phyloP scores from a whole-genome alignment of 371 early-diverging fungal genomes.

The Dichotomocladium elegans region DNA sequence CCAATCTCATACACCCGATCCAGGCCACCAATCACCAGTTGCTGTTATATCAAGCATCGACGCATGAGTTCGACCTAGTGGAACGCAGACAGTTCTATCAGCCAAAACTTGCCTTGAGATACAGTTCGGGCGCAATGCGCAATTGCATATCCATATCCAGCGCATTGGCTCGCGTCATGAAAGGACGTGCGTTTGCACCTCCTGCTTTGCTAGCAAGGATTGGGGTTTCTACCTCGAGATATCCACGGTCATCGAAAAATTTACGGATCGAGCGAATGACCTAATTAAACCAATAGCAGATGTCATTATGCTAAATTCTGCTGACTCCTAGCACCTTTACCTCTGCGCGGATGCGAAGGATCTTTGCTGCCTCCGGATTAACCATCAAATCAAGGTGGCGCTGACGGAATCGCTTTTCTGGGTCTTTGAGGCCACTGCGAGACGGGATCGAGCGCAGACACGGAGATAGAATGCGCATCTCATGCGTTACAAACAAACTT shows the following conservation, averaged over 20 bases:
- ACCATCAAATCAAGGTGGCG: slow-evolving; percentile 89
- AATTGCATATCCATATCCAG: slow-evolving; percentile 78
- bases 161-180: slow-evolving; percentile 83
- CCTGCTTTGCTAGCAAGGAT: slow-evolving; percentile 85
- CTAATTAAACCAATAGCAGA: slow-evolving; percentile 12
- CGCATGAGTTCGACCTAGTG: too few relatives aligned
- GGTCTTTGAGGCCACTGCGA: slow-evolving; percentile 60
- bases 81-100: too few relatives aligned
- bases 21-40: slow-evolving; percentile 93
- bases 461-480: slow-evolving; percentile 77
- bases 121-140: slow-evolving; percentile 95
- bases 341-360: slow-evolving; percentile 53
- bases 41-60: slow-evolving; percentile 22
- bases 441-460: slow-evolving; percentile 84
- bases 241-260: slow-evolving; percentile 76
- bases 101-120: slow-evolving; percentile 66
- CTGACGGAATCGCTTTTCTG: slow-evolving; percentile 82
- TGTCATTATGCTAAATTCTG: background rate
- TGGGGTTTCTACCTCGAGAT: slow-evolving; percentile 97
- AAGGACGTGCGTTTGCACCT: slow-evolving; percentile 96
- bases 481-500: slow-evolving; percentile 63
- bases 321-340: slow-evolving; percentile 23
- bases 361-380: slow-evolving; percentile 62
- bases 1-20: slow-evolving; percentile 97
- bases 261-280: slow-evolving; percentile 74